Base-by-base conservation (phyloP, 2,329 filamentous ascomycete genomes). In the Fusarium transvaalense region DNA sequence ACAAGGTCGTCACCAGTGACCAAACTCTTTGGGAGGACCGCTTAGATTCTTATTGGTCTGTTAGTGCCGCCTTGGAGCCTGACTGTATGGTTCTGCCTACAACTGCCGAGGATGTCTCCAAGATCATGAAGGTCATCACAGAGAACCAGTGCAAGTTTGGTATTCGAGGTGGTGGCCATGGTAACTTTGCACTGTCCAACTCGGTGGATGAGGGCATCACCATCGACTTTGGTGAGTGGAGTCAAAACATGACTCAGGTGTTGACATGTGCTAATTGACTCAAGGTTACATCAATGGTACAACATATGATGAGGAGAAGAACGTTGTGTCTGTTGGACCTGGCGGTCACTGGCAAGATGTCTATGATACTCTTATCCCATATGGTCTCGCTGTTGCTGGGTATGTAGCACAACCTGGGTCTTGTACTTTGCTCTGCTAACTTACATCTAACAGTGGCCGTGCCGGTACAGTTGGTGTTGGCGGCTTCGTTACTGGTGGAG, bases 141-240 rank as follows among this genome's bases (percentile, higher is more conserved):
- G 48, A 66, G 6, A 69, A 72, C 9, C 39, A 73, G 15, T 79
- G 78, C 46, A 70, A 74, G 8, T 82, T 82, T 62, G 81, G 78
- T 19, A 76, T 83, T 34, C 76, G 78, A 2, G 76, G 77, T 19
- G 80, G 80, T 35, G 79, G 81, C 5, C 79, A 82, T 39, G 77
- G 73, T 27, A 69, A 73, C 25, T 77, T 75, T 48, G 61, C 75
- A 1, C 66, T 78, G 5, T 71, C 77, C 56, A 80, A 80, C 72
- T 78, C 77, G 50, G 61, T 82, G 13, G 64, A 77, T 10, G 74
- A 76, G 19, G 80, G 80, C 3, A 73, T 82, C 10, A 79, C 79
- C 3, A 74, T 81, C 23, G 80, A 81, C 62, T 73, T 81, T 39
- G 72, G 76, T 71, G 62, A 41, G 66, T 10, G 6, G 7, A 34